These are phyloP conservation scores for Fusarium duplospermum DNA, from an alignment of 2,329 filamentous ascomycete genomes.

Conservation along the genomic window DNA sequence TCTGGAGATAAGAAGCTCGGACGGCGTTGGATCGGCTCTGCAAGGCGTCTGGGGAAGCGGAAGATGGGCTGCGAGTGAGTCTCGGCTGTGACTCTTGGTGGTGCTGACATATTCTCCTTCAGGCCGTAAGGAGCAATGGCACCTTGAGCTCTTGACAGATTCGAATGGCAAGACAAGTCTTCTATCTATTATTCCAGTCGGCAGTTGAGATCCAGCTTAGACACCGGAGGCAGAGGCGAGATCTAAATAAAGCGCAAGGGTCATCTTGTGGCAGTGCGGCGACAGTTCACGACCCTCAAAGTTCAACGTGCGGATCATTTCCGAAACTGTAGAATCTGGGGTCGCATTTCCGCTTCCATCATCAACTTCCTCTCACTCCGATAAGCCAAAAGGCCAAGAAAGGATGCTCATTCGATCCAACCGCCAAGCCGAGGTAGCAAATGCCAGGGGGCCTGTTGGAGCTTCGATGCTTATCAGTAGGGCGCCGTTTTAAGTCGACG, in stretches of 20 bases:
- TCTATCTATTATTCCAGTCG: background rate
- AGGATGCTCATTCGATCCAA: constrained; percentile 24
- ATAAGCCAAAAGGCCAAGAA: constrained; percentile 35
- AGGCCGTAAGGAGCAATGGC: background rate
- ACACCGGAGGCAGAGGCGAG: background rate
- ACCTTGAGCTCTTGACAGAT: background rate
- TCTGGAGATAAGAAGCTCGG: constrained; percentile 37
- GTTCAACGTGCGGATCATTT: background rate
- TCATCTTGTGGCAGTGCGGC: background rate
- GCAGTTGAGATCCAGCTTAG: background rate
- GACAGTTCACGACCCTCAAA: background rate
- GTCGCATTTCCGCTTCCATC: constrained; percentile 3
- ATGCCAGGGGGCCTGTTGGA: constrained; percentile 33
- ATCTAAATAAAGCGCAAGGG: background rate
- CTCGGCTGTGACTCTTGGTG: constrained; percentile 2
- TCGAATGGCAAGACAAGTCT: background rate
- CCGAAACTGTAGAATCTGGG: constrained; percentile 8
- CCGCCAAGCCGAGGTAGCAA: constrained; percentile 33
- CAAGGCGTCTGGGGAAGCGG: constrained; percentile 35
- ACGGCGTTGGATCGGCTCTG: constrained; percentile 24
- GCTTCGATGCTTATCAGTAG: constrained; percentile 42
- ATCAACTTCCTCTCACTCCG: background rate
- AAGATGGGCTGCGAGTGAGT: constrained; percentile 15
- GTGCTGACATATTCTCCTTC: background rate
- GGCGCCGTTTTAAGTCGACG: constrained; percentile 34